Evolutionary conservation across 2,329 filamentous ascomycete species (phyloP).

Genomic region (Rhexocercosporidium sp.): DNA sequence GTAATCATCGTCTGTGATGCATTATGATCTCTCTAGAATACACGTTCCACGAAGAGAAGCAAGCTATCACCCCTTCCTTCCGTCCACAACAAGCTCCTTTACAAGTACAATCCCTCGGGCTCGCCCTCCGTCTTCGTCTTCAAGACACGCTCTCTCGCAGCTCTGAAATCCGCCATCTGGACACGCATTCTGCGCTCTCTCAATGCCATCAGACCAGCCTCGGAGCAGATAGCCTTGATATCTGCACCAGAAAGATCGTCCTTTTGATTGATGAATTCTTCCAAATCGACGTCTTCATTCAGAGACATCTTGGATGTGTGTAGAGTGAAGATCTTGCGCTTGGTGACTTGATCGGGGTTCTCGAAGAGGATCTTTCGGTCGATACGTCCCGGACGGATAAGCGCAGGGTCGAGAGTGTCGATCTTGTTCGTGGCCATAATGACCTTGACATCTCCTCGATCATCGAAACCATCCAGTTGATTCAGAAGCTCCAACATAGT

Average conservation of each 20-base stretch:
- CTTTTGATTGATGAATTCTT: slow-evolving; percentile 98
- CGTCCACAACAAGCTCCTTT: slow-evolving; percentile 45
- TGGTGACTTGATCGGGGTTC: slow-evolving; percentile 80
- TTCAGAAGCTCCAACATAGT: slow-evolving; percentile 99
- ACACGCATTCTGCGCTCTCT: slow-evolving; percentile 96
- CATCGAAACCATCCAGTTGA: slow-evolving; percentile 98
- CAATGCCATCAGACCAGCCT: slow-evolving; percentile 92
- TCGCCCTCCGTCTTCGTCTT: slow-evolving; percentile 99
- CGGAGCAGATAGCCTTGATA: slow-evolving; percentile 98
- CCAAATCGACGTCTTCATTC: slow-evolving; percentile 94
- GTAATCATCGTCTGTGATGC: slow-evolving; percentile 6
- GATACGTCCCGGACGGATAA: slow-evolving; percentile 97
- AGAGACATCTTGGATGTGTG: slow-evolving; percentile 99
- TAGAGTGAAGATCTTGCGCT: slow-evolving; percentile 96
- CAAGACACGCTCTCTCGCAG: slow-evolving; percentile 90
- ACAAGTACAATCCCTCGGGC: slow-evolving; percentile 98
- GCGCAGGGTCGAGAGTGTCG: slow-evolving; percentile 91
- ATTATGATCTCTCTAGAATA: slow-evolving; percentile 38
- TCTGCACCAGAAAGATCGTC: slow-evolving; percentile 96
- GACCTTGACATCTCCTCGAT: slow-evolving; percentile 98
- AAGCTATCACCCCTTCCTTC: slow-evolving; percentile 23
- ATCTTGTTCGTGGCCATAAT: slow-evolving; percentile 99
- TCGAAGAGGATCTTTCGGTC: slow-evolving; percentile 91
- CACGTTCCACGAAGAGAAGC: slow-evolving; percentile 35
- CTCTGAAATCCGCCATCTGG: slow-evolving; percentile 97